Conservation (phyloP, 306 rosid species). For the Cajanus cajan region DNA sequence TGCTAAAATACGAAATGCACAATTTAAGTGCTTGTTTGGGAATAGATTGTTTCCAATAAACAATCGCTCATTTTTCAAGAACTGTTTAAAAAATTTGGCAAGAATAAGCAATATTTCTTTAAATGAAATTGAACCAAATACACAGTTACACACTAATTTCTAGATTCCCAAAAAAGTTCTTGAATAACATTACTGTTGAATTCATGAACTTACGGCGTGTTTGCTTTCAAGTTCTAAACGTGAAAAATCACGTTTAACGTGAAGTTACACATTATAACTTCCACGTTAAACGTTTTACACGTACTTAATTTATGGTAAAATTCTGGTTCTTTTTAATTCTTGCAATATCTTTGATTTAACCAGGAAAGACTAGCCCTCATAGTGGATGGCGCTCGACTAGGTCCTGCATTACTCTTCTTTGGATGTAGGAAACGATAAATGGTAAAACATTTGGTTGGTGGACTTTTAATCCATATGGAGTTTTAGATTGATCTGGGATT, state of each 20-base stretch:
- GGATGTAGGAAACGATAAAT: constrained; percentile 82
- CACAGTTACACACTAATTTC: neutral
- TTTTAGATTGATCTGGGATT: neutral
- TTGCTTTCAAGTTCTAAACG: too few species aligned
- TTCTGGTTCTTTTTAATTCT: neutral
- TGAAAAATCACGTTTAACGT: too few species aligned
- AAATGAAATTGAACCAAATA: neutral
- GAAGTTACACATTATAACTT: too few species aligned
- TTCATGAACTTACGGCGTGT: neutral
- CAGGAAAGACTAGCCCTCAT: constrained; percentile 77
- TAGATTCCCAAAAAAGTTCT: neutral
- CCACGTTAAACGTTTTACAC: too few species aligned
- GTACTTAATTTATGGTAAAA: neutral
- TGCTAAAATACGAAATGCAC: neutral
- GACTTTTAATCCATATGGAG: neutral
- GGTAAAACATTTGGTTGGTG: constrained; percentile 42
- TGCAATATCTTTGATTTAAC: constrained; percentile 16
- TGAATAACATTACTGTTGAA: neutral
- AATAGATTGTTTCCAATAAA: neutral
- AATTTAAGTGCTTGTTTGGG: neutral
- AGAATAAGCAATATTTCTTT: neutral
- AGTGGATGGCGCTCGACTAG: constrained; percentile 56
- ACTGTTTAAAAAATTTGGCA: neutral
- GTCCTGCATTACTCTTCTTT: constrained; percentile 73
- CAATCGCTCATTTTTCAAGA: neutral